A percentile compares a stretch with the other conserved stretches of the same genome.
Conservation (phyloP, 768 basidiomycete genomes). For the Auricularia cornea region DNA sequence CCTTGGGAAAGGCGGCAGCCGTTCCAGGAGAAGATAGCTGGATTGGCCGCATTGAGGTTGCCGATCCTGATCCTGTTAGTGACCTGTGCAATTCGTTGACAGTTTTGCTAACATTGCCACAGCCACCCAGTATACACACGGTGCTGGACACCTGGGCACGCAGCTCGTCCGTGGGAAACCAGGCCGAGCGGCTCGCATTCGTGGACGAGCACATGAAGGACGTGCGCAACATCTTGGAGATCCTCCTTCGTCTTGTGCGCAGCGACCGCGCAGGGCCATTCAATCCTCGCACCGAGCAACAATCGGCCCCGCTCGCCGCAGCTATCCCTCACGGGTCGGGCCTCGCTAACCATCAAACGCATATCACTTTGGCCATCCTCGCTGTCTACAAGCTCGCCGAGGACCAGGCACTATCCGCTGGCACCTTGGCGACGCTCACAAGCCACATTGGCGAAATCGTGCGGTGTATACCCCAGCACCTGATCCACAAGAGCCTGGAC, state of each 20-base stretch:
- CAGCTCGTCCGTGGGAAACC: constrained; percentile 71
- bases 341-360: constrained; percentile 85
- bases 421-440: constrained; percentile 40
- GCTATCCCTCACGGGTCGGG: constrained; percentile 69
- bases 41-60: constrained; percentile 88
- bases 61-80: constrained; percentile 91
- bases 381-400: constrained; percentile 81
- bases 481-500: constrained; percentile 87
- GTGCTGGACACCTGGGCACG: constrained; percentile 84
- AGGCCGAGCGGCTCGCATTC: constrained; percentile 78
- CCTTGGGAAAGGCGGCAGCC: constrained; percentile 86
- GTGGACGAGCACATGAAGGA: constrained; percentile 80
- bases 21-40: constrained; percentile 72
- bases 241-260: constrained; percentile 83
- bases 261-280: constrained; percentile 75
- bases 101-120: constrained; percentile 6
- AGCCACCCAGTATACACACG: constrained; percentile 90
- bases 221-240: constrained; percentile 85
- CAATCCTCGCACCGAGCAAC: constrained; percentile 54
- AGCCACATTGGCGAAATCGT: constrained; percentile 82
- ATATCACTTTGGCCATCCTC: constrained; percentile 86
- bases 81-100: constrained; percentile 2
- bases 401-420: constrained; percentile 50
- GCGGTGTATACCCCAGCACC: constrained; percentile 74
- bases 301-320: constrained; percentile 57